These are phyloP conservation scores for Coffea humblotiana DNA, from an alignment of 305 asterid species.

Conservation along the genomic window DNA sequence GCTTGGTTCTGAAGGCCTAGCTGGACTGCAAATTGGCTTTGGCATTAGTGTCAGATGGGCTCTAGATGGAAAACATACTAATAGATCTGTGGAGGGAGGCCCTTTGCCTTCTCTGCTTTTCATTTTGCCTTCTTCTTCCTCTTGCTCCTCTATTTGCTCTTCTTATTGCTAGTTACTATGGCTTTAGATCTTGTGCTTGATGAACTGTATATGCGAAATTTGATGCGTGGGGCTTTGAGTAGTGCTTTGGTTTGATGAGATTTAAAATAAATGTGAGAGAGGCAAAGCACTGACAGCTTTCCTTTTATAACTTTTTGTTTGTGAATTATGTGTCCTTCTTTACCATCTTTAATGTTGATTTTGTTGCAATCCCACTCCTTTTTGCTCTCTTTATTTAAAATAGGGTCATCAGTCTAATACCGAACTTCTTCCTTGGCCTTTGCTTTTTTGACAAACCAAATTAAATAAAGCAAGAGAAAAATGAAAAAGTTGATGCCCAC, in stretches of 20 bases:
- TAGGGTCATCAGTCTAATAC: constrained; percentile 37
- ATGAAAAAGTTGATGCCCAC: constrained; percentile 49
- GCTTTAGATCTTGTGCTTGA: constrained; percentile 19
- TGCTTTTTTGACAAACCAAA: constrained; percentile 57
- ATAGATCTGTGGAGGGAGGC: constrained; percentile 71
- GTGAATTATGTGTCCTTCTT: constrained; percentile 29
- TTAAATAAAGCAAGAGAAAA: constrained; percentile 28
- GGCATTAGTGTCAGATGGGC: constrained; percentile 77
- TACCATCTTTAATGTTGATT: constrained; percentile 33
- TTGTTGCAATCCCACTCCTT: constrained; percentile 25
- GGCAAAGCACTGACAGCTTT: constrained; percentile 37
- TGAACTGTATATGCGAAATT: constrained; percentile 11
- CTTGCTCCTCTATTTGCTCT: not conserved
- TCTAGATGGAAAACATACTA: constrained; percentile 84
- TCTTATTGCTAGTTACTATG: constrained; percentile 3
- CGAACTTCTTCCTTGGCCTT: constrained; percentile 40
- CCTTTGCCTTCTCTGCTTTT: constrained; percentile 73
- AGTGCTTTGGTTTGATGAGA: constrained; percentile 20
- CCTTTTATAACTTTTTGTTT: constrained; percentile 28
- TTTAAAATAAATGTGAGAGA: constrained; percentile 20
- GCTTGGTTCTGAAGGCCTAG: constrained; percentile 47
- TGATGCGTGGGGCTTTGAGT: constrained; percentile 16
- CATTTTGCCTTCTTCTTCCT: constrained; percentile 29
- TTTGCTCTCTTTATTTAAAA: constrained; percentile 29
- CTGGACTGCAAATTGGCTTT: constrained; percentile 78